Evolutionary conservation across 2,329 filamentous ascomycete genomes (phyloP).

Genomic region (Metarhizium guizhouense): DNA sequence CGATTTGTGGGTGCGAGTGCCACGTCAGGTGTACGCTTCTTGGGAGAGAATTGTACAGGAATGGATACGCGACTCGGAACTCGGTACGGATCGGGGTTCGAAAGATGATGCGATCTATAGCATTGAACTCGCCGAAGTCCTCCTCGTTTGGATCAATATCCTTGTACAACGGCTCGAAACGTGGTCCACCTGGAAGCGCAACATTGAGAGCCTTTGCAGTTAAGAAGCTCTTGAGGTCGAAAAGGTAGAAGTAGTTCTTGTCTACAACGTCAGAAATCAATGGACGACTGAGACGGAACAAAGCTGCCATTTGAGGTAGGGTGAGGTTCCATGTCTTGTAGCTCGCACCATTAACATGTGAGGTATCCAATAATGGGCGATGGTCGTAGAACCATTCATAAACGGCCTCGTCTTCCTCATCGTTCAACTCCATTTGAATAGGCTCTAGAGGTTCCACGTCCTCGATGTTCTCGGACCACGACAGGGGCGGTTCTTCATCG

Average conservation of each 20-base stretch:
- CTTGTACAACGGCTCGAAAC: conserved; percentile 96
- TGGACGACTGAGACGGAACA: conserved; percentile 86
- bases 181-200: conserved; percentile 90
- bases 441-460: conserved; percentile 96
- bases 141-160: conserved; percentile 98
- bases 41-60: conserved; percentile 91
- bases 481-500: conserved; percentile 93
- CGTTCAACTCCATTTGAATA: conserved; percentile 96
- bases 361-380: conserved; percentile 77
- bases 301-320: conserved; percentile 88
- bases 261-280: conserved; percentile 87
- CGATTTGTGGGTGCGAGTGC: conserved; percentile 89
- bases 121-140: conserved; percentile 99
- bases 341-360: conserved; percentile 91
- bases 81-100: conserved; percentile 90
- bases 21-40: conserved; percentile 87
- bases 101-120: conserved; percentile 98
- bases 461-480: conserved; percentile 98
- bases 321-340: conserved; percentile 94
- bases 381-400: conserved; percentile 98
- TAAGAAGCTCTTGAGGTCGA: conserved; percentile 88
- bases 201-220: conserved; percentile 97
- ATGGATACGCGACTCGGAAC: conserved; percentile 89
- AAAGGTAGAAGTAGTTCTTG: conserved; percentile 96
- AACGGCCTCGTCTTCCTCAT: conserved; percentile 82